phyloP scores from a whole-genome alignment of 441 rosid species.

The Adansonia rubrostipa region DNA sequence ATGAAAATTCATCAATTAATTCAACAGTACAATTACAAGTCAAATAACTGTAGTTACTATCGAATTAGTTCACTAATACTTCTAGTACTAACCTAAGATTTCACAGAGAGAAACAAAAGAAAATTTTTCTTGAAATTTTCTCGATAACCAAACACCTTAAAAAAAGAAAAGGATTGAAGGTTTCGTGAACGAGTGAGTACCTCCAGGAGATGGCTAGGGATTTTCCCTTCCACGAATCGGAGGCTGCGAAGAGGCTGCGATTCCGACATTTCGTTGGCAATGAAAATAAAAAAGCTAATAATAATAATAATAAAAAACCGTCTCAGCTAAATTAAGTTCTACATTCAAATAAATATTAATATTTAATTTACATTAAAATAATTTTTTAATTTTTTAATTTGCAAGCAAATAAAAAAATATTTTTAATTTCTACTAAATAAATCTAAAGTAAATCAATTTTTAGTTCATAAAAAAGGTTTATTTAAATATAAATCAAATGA shows the following conservation, averaged over 20 bases:
- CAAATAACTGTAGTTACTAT: background rate
- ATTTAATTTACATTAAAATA: no score
- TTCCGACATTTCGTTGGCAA: constrained; percentile 6
- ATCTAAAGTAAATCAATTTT: no score
- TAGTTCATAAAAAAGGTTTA: no score
- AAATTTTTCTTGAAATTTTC: background rate
- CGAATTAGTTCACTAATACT: background rate
- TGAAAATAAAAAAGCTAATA: background rate
- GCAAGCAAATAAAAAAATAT: no score
- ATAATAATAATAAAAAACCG: no score
- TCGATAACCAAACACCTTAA: constrained; percentile 4
- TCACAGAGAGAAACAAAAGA: background rate
- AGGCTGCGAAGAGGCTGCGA: background rate
- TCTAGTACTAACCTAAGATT: background rate
- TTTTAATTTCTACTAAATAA: no score
- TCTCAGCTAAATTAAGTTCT: no score
- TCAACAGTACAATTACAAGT: background rate
- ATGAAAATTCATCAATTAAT: background rate
- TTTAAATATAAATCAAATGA: no score
- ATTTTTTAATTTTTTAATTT: no score
- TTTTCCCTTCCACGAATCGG: constrained; percentile 5
- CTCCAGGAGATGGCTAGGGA: constrained; percentile 13
- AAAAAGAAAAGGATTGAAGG: background rate
- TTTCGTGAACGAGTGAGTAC: background rate
- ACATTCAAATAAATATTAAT: no score